Evolutionary conservation across 148 eudicot species (phyloP), one percentile per base, ranked within the genome.

Genomic region (Vaccinium vitisidaea): DNA sequence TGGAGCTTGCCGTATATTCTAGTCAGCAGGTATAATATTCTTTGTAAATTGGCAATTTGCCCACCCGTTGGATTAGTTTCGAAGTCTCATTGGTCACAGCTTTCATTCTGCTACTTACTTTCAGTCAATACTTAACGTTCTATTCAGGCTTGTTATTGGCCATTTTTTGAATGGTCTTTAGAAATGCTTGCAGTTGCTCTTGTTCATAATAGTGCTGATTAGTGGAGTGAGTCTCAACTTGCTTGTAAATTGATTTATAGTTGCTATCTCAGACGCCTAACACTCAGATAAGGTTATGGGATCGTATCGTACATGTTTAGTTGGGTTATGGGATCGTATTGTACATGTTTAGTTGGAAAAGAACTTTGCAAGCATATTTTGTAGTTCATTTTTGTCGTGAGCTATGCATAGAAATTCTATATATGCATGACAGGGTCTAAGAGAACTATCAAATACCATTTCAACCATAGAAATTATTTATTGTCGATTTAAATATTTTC

Each of bases 1-100:
- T 97, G 92, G 99, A 97, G 90, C 98, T 97, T 70, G 96, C 94
- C 27, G 80, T 97, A 83, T 97, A 97, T 87, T 6, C 90, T n/a
- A 84, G 90, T 87, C 1, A 67, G 14, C 94, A 94, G 98, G 99
- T 97, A 88, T 21, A 21, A 80, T 88, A 81, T 56, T 23, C 61
- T 83, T 11, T 86, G 27, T 53, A 18, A 15, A 65, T 67, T 65
- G 1, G 4, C 2, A 53, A 53, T 63, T 75, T 23, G 2, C 25
- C 19, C 11, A 36, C 25, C 39, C 23, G 1, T 25, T 49, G 63
- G 23, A n/a, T 71, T 67, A 56, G n/a, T 67, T 48, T 1, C 12
- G 16, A 19, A 58, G 63, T 58, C 63, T 48, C 69, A 18, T 56
- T 55, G 8, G 70, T 32, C 39, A 3, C 36, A 19, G n/a, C 75